Evolutionary conservation across 2,329 filamentous ascomycete genomes (phyloP).

Genomic region (Cytospora schulzeri): DNA sequence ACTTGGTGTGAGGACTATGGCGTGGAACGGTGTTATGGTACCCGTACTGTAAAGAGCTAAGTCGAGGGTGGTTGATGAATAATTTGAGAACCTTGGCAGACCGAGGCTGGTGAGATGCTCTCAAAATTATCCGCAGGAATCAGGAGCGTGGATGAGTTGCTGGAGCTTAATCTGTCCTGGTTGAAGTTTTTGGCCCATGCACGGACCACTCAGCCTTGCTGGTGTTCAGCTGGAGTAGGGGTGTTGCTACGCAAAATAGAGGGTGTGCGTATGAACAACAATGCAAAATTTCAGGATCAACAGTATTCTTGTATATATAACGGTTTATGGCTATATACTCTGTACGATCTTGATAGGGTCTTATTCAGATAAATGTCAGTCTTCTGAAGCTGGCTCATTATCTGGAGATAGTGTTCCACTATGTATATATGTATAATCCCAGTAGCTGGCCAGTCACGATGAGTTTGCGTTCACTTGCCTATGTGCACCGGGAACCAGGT

Average conservation of each 20-base stretch:
- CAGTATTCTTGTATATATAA: too few relatives aligned
- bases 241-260: not conserved
- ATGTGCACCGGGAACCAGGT: too few relatives aligned
- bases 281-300: not conserved
- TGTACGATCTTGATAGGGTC: too few relatives aligned
- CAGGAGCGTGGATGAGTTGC: not conserved
- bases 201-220: not conserved
- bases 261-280: not conserved
- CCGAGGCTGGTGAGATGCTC: not conserved
- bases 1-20: not conserved
- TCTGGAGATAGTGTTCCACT: too few relatives aligned
- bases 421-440: too few relatives aligned
- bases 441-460: too few relatives aligned
- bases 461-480: too few relatives aligned
- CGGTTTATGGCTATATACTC: too few relatives aligned
- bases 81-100: not conserved
- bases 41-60: not conserved
- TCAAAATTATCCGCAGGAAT: not conserved
- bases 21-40: not conserved
- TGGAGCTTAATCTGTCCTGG: not conserved
- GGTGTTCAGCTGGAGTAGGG: not conserved
- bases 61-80: not conserved
- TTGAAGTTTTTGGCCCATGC: not conserved
- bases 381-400: too few relatives aligned
- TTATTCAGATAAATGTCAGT: too few relatives aligned